These are phyloP conservation scores for Rhynchospora tenuis DNA, from an alignment of 176 grass and related monocot species.

Conservation along the genomic window DNA sequence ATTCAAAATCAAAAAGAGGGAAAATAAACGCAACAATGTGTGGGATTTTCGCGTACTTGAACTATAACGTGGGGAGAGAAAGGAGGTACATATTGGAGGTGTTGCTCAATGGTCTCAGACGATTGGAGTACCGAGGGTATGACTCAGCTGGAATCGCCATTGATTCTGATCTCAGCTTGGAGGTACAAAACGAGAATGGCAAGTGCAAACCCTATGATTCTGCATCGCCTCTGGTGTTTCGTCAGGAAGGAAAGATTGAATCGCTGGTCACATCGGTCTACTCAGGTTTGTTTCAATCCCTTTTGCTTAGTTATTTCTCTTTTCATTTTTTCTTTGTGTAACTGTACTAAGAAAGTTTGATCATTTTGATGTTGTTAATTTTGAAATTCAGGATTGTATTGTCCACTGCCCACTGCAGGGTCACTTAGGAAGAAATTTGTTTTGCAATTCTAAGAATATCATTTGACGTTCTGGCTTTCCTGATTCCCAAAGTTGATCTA, in stretches of 20 bases:
- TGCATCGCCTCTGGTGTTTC: conserved; percentile 66
- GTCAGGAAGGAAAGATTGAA: conserved; percentile 97
- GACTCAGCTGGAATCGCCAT: conserved; percentile 44
- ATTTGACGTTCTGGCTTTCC: background rate
- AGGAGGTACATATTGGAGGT: conserved; percentile 46
- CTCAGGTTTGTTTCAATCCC: conserved; percentile 32
- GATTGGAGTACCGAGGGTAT: conserved; percentile 48
- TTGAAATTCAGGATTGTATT: background rate
- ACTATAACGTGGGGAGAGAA: conserved; percentile 45
- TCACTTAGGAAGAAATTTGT: background rate
- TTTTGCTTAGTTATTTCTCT: background rate
- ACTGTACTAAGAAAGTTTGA: background rate
- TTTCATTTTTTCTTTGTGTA: background rate
- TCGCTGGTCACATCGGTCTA: conserved; percentile 87
- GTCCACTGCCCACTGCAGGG: background rate
- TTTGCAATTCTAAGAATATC: background rate
- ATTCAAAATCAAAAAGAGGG: background rate
- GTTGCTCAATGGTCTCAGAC: conserved; percentile 41
- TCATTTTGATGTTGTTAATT: background rate
- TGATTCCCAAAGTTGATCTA: background rate
- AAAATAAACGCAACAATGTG: conserved; percentile 25
- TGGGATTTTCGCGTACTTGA: conserved; percentile 48
- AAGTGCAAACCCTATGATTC: conserved; percentile 23
- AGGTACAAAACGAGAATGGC: background rate
- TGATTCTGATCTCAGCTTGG: conserved; percentile 29